Evolutionary conservation across 1,284 basidiomycete genomes (phyloP), one percentile per base, ranked within the genome.

Genomic region (Ceratobasidium sp.): DNA sequence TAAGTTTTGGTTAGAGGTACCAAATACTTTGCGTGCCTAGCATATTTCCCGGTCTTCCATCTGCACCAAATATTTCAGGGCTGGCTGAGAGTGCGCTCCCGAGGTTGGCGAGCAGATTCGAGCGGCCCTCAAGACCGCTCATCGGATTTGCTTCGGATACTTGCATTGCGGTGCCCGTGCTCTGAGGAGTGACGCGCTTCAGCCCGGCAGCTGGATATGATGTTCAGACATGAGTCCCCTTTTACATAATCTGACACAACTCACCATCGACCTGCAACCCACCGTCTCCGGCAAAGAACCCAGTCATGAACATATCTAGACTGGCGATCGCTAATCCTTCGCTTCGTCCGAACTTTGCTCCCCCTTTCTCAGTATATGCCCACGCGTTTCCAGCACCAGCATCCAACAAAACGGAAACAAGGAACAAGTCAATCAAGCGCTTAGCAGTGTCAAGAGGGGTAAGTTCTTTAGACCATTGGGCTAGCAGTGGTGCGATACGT

Each of bases 261-360:
- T 75, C 80, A 96, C 95, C 92, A 82, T 97, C 93, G 1, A 95
- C 96, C 71, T 87, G 87, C 80, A 88, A 87, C 15, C 82, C 81
- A 9, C 79, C 79, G 77, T 88, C 86, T n/a, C 90, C 87, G 8
- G 93, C 94, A 83, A 98, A 98, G 65, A 95, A 83, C 0, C 97
- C 97, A 5, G 85, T 82, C 64, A 88, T 82, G 79, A 98, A 99
- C 95, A 98, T 98, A 80, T 95, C 90, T 62, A 95, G 84, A 79
- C 93, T 95, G 0, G 96, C 97, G 4, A 98, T 92, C 0, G 93
- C 97, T n/a, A 99, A 85, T 0, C 96, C 97, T 81, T 99, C 97
- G 0, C 93, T 95, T 60, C 97, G 85, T 22, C 86, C 85, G 80
- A 94, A 96, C 9, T 83, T 85, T 79, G 87, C 83, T 0, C 88